A percentile compares a stretch with the other conserved stretches of the same genome.
Evolutionary conservation across 164 flowering plant species (phyloP).

Genomic region (Akebia trifoliata): DNA sequence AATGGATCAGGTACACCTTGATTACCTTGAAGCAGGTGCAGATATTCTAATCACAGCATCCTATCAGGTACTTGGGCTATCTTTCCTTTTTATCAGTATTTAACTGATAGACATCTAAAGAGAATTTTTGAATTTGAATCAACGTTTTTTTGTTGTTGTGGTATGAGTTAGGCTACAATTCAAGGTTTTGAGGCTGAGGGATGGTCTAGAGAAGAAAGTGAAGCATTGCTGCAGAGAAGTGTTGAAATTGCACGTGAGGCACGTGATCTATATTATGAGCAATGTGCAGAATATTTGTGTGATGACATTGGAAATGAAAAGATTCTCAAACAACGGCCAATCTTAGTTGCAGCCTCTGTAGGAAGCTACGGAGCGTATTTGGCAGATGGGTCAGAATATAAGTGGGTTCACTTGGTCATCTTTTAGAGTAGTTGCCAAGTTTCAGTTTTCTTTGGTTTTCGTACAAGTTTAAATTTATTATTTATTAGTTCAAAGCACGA

Average conservation of each 20-base stretch:
- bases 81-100: neutral
- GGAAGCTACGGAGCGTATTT: slow-evolving; percentile 70
- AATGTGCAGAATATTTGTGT: slow-evolving; percentile 9
- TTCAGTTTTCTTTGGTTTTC: too few species aligned
- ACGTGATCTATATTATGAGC: slow-evolving; percentile 35
- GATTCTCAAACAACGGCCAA: slow-evolving; percentile 27
- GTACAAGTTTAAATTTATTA: too few species aligned
- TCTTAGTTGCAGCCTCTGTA: slow-evolving; percentile 58
- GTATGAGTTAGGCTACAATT: slow-evolving; percentile 43
- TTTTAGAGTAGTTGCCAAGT: too few species aligned
- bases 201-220: slow-evolving; percentile 42
- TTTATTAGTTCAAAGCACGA: too few species aligned
- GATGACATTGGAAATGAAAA: slow-evolving; percentile 21
- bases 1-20: slow-evolving; percentile 56
- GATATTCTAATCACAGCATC: slow-evolving; percentile 64
- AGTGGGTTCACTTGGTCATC: slow-evolving; percentile 20
- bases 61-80: slow-evolving; percentile 46
- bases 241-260: slow-evolving; percentile 57
- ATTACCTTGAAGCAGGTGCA: slow-evolving; percentile 75
- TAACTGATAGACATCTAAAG: neutral
- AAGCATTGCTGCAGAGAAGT: slow-evolving; percentile 46
- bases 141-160: neutral
- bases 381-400: slow-evolving; percentile 71
- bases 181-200: slow-evolving; percentile 59
- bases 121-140: neutral